Evolutionary conservation across 2,329 filamentous ascomycete genomes (phyloP).

Genomic region (Magnaporthiopsis incrustans): DNA sequence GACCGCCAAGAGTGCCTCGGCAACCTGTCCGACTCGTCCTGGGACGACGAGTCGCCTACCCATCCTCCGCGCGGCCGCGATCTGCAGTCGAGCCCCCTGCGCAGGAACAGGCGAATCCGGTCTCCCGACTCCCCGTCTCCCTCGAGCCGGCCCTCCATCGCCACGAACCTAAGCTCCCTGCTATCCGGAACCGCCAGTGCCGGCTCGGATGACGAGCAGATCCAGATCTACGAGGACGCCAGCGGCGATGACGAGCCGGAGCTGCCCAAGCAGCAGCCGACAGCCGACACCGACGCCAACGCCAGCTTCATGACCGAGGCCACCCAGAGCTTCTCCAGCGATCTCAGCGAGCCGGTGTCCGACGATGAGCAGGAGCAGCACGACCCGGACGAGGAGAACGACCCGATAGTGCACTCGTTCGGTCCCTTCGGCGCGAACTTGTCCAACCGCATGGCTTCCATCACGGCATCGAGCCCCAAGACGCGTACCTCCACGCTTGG

Average conservation of each 20-base stretch:
- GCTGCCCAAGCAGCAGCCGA: slow-evolving; percentile 25
- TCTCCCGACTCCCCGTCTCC: slow-evolving; percentile 68
- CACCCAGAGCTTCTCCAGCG: slow-evolving; percentile 48
- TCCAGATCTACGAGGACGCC: slow-evolving; percentile 69
- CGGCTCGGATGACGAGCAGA: slow-evolving; percentile 29
- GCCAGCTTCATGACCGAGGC: slow-evolving; percentile 43
- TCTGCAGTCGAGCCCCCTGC: slow-evolving; percentile 54
- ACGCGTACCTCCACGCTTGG: slow-evolving; percentile 12
- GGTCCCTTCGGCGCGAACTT: slow-evolving; percentile 83
- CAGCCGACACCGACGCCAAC: slow-evolving; percentile 19
- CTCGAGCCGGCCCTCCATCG: slow-evolving; percentile 25
- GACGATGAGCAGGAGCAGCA: slow-evolving; percentile 60
- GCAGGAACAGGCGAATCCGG: slow-evolving; percentile 48
- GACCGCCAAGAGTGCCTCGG: slow-evolving; percentile 33
- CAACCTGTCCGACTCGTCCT: slow-evolving; percentile 58
- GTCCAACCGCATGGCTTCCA: slow-evolving; percentile 71
- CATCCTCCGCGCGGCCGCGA: slow-evolving; percentile 23
- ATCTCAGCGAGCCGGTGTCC: slow-evolving; percentile 39
- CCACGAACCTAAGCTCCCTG: slow-evolving; percentile 34
- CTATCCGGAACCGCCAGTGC: slow-evolving; percentile 26
- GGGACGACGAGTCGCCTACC: slow-evolving; percentile 59
- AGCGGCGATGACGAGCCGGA: slow-evolving; percentile 44
- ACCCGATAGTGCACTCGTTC: slow-evolving; percentile 86
- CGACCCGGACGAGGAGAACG: slow-evolving; percentile 86
- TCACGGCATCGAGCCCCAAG: slow-evolving; percentile 61